Conservation (phyloP, 2,329 filamentous ascomycete species). For the Monilinia laxa region DNA sequence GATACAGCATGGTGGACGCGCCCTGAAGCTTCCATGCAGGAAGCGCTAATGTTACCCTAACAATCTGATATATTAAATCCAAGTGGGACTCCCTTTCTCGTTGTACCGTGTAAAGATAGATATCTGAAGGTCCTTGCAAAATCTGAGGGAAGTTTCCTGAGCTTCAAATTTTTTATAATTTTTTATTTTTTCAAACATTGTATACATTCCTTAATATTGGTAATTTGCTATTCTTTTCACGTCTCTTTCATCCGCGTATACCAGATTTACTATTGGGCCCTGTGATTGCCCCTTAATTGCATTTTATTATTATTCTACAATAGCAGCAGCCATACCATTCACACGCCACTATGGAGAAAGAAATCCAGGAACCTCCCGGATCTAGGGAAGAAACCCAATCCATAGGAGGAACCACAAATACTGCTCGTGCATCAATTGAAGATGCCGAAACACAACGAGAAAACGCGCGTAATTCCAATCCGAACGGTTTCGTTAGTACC, state of each 20-base stretch:
- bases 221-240: neutral
- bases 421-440: conserved; percentile 14
- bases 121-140: conserved; percentile 9
- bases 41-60: neutral
- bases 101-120: too few relatives aligned
- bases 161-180: neutral
- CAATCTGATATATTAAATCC: conserved; percentile 8
- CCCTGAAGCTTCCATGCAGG: conserved; percentile 11
- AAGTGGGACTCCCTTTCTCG: neutral
- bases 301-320: neutral
- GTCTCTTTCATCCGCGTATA: conserved; percentile 11
- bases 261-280: neutral
- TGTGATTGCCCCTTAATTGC: neutral
- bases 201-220: conserved; percentile 14
- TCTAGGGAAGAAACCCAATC: conserved; percentile 6
- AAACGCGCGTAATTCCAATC: conserved; percentile 43
- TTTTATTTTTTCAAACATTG: conserved; percentile 1
- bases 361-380: conserved; percentile 2
- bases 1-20: neutral
- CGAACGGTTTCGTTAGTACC: conserved; percentile 47
- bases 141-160: neutral
- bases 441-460: conserved; percentile 47
- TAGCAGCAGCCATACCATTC: neutral
- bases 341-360: conserved; percentile 18
- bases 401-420: conserved; percentile 10